Base-by-base conservation (phyloP, 2,329 filamentous ascomycete species). In the Cercospora citrullina region DNA sequence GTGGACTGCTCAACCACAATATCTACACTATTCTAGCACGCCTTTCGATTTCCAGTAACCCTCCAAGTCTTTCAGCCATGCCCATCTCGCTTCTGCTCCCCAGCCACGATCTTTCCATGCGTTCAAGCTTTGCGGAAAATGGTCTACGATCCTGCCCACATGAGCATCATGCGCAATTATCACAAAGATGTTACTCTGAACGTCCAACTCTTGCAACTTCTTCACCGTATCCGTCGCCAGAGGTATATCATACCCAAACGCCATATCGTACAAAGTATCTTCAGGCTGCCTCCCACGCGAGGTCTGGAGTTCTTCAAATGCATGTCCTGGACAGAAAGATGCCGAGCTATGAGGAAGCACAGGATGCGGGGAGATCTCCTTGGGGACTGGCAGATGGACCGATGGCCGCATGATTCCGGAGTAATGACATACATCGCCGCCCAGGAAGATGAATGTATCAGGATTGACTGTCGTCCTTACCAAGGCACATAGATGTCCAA, bases 151-250 rank as follows among this genome's bases (percentile, higher is more conserved):
- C 2, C 23, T 3, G 8, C 21, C 23, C 23, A 55, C 48, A 4
- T 55, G 48, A 9, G 21, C 48, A 7, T 55, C 48, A 55, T 55
- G 48, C 3, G 48, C 48, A 16, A 55, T 55, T 0, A 55, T 55
- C 5, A 55, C 48, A 5, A 55, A 30, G 4, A 55, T 8, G 9
- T 63, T 45, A 4, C 60, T 57, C 8, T 67, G 39, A 14, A 55
- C 48, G 26, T 67, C 65, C 14, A 67, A 9, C 39, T 67, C 65
- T 18, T 67, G 60, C 30, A 63, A 28, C 30, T 63, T 64, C 31
- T 39, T 59, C 9, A 67, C 61, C 5, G 60, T 67, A 16, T 63
- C 23, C 5, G 48, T 64, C 21, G 60, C 65, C 33, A 64, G 30
- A 21, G 60, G 60, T 5, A 67, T 60, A 16, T 67, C 60, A 23